Evolutionary conservation across 179 eudicot genomes (phyloP).

Genomic region (Silene vulgaris): DNA sequence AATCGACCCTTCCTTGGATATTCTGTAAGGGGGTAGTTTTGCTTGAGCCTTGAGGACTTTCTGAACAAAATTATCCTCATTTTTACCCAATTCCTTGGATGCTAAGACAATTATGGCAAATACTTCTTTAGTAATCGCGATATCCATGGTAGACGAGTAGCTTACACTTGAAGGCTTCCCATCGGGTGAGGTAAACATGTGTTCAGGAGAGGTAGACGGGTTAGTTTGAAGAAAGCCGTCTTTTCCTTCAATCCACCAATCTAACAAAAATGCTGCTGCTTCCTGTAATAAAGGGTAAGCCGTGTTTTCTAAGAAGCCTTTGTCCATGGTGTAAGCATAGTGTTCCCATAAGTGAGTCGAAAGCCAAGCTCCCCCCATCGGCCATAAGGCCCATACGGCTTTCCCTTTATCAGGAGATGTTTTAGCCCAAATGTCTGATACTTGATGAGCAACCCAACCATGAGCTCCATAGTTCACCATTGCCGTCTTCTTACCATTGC

Average conservation of each 20-base stretch:
- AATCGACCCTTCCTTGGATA: conserved; percentile 64
- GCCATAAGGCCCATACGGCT: conserved; percentile 84
- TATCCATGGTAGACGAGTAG: conserved; percentile 90
- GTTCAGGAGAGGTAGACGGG: conserved; percentile 97
- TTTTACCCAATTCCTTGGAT: conserved; percentile 63
- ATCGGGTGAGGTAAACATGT: conserved; percentile 65
- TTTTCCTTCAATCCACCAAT: conserved; percentile 79
- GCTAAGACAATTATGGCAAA: conserved; percentile 61
- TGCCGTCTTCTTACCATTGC: conserved; percentile 69
- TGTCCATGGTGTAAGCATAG: conserved; percentile 67
- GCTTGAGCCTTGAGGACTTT: conserved; percentile 63
- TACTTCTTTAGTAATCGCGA: conserved; percentile 70
- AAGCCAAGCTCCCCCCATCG: conserved; percentile 95
- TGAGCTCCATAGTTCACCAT: conserved; percentile 65
- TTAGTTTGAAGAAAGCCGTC: conserved; percentile 57
- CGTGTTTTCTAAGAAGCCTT: conserved; percentile 52
- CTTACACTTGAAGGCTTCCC: conserved; percentile 86
- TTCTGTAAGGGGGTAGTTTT: conserved; percentile 46
- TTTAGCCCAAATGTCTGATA: conserved; percentile 84
- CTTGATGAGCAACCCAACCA: conserved; percentile 83
- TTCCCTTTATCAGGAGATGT: conserved; percentile 62
- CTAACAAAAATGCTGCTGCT: conserved; percentile 57
- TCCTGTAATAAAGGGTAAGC: conserved; percentile 78
- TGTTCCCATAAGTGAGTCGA: conserved; percentile 94
- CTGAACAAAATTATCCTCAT: conserved; percentile 41